These are phyloP conservation scores for Tricholoma hemisulphureum DNA, from an alignment of 768 basidiomycete genomes.

Conservation along the genomic window DNA sequence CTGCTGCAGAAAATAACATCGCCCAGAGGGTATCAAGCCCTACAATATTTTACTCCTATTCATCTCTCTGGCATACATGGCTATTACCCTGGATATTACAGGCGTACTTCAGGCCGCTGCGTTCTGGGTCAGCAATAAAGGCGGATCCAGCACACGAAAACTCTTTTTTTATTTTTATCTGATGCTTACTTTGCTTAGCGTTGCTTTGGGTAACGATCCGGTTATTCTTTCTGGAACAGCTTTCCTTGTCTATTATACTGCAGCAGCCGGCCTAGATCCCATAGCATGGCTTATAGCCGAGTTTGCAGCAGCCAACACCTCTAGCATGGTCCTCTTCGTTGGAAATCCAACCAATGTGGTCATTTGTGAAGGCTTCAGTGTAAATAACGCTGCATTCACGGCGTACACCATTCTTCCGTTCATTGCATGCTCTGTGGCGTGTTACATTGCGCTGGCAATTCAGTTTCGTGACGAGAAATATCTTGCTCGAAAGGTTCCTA, in stretches of 20 bases:
- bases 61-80: slow-evolving; percentile 89
- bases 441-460: slow-evolving; percentile 53
- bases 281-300: slow-evolving; percentile 73
- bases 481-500: slow-evolving; percentile 47
- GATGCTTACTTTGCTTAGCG: slow-evolving; percentile 76
- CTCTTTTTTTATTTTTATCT: slow-evolving; percentile 82
- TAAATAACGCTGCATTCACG: slow-evolving; percentile 78
- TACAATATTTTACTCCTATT: slow-evolving; percentile 95
- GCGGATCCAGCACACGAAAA: slow-evolving; percentile 68
- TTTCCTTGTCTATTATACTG: slow-evolving; percentile 87
- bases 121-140: slow-evolving; percentile 83
- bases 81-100: slow-evolving; percentile 87
- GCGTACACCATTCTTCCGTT: slow-evolving; percentile 85
- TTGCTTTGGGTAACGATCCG: slow-evolving; percentile 89
- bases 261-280: slow-evolving; percentile 56
- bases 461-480: slow-evolving; percentile 58
- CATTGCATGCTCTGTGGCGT: slow-evolving; percentile 60
- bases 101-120: slow-evolving; percentile 87
- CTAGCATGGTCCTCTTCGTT: slow-evolving; percentile 73
- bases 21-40: slow-evolving; percentile 70
- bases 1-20: neutral
- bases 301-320: slow-evolving; percentile 80
- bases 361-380: slow-evolving; percentile 79
- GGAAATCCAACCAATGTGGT: slow-evolving; percentile 96
- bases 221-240: slow-evolving; percentile 91